Conservation (phyloP, 768 basidiomycete genomes). For the Hydnomerulius pinastri region DNA sequence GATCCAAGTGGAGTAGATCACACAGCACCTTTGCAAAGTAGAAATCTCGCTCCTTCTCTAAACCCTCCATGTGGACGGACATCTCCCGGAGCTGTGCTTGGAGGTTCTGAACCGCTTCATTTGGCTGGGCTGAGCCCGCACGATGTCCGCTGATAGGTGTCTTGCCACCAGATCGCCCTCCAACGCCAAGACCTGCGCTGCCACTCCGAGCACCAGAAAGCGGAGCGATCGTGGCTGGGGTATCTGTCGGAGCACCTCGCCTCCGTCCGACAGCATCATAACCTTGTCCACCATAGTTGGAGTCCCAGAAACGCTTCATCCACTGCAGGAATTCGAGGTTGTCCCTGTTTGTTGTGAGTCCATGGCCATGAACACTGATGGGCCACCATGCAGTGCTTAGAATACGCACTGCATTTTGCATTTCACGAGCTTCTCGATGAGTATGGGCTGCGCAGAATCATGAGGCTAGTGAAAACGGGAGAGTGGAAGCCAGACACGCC, state of each 20-base stretch:
- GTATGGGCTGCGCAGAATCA: conserved; percentile 69
- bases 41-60: conserved; percentile 98
- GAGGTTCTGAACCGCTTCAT: conserved; percentile 65
- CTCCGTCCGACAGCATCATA: conserved; percentile 87
- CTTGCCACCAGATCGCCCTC: conserved; percentile 60
- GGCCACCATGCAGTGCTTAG: conserved; percentile 3
- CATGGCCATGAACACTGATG: conserved; percentile 13
- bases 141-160: conserved; percentile 74
- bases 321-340: conserved; percentile 99
- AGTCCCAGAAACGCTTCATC: conserved; percentile 95
- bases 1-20: background rate
- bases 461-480: conserved; percentile 7
- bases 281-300: conserved; percentile 81
- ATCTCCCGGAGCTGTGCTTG: conserved; percentile 83
- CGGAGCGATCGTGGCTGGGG: conserved; percentile 79
- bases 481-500: conserved; percentile 42
- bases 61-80: conserved; percentile 76
- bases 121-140: conserved; percentile 63
- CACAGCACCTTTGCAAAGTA: conserved; percentile 91
- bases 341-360: conserved; percentile 60
- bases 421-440: conserved; percentile 90
- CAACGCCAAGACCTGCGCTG: conserved; percentile 35
- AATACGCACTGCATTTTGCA: conserved; percentile 97
- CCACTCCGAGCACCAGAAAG: conserved; percentile 45
- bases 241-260: conserved; percentile 73